These are phyloP conservation scores for Xerocomellus chrysenteron DNA, from an alignment of 768 basidiomycete species.

Conservation along the genomic window DNA sequence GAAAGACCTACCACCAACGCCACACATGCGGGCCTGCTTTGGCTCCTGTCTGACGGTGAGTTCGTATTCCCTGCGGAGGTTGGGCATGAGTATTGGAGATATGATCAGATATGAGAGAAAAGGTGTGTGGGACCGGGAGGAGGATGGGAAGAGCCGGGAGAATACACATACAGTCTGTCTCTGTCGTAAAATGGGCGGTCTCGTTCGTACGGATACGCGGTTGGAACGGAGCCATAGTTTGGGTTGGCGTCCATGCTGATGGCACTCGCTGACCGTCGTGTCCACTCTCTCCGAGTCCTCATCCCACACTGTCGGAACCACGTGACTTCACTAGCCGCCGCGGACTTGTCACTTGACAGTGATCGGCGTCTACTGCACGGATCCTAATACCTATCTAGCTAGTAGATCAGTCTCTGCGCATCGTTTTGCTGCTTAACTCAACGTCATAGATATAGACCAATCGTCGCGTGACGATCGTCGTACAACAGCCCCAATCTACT, in stretches of 20 bases:
- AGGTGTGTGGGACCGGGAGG: neutral
- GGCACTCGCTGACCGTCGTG: neutral
- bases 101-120: conserved; percentile 13
- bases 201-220: conserved; percentile 31
- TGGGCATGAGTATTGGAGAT: neutral
- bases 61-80: conserved; percentile 69
- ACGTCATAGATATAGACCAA: no score
- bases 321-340: no score
- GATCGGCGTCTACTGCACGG: no score
- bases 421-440: no score
- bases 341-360: no score
- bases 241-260: conserved; percentile 25
- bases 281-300: neutral
- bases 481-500: no score
- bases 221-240: conserved; percentile 25
- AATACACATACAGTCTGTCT: conserved; percentile 36
- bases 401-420: no score
- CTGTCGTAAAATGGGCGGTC: conserved; percentile 32
- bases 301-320: no score
- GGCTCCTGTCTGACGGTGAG: conserved; percentile 88
- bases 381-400: no score
- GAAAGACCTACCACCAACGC: conserved; percentile 76
- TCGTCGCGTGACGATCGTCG: no score
- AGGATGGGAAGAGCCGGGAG: conserved; percentile 6
- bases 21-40: conserved; percentile 89